These are phyloP conservation scores for Vigna mungo DNA, from an alignment of 306 rosid species.

Conservation along the genomic window DNA sequence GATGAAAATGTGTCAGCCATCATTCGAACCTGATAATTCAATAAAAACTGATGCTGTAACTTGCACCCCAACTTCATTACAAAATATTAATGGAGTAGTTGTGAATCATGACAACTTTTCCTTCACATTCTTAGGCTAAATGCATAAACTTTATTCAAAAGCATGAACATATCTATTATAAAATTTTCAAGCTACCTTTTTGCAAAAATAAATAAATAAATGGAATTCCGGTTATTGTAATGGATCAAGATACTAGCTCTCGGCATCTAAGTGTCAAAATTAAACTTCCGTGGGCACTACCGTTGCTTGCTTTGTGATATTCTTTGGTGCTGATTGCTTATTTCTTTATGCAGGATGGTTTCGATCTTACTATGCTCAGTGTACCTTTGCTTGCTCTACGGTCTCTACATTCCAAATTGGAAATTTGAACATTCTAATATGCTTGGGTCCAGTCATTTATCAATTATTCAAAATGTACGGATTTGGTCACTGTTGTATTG, in stretches of 20 bases:
- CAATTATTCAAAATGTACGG: slow-evolving; percentile 62
- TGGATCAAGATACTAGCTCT: slow-evolving; percentile 27
- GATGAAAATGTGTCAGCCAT: slow-evolving; percentile 19
- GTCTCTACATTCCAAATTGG: slow-evolving; percentile 77
- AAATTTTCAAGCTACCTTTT: slow-evolving; percentile 24
- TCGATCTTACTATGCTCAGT: slow-evolving; percentile 63
- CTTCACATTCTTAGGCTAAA: slow-evolving; percentile 24
- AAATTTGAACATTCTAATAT: slow-evolving; percentile 42
- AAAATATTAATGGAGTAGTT: slow-evolving; percentile 31
- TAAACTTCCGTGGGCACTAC: background rate
- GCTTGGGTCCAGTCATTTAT: slow-evolving; percentile 44
- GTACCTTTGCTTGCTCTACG: slow-evolving; percentile 67
- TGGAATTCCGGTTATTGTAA: background rate
- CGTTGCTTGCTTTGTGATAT: slow-evolving; percentile 33
- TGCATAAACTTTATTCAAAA: slow-evolving; percentile 16
- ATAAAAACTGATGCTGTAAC: background rate
- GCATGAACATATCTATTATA: background rate
- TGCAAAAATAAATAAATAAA: background rate
- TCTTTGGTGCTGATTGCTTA: slow-evolving; percentile 40
- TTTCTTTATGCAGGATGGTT: slow-evolving; percentile 63
- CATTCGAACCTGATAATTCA: slow-evolving; percentile 1
- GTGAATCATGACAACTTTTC: slow-evolving; percentile 13
- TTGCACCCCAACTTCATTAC: slow-evolving; percentile 19
- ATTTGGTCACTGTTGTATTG: slow-evolving; percentile 33
- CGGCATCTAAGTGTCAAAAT: slow-evolving; percentile 1